These are phyloP conservation scores for Xylaria multiplex DNA, from an alignment of 2,329 filamentous ascomycete species.

Conservation along the genomic window DNA sequence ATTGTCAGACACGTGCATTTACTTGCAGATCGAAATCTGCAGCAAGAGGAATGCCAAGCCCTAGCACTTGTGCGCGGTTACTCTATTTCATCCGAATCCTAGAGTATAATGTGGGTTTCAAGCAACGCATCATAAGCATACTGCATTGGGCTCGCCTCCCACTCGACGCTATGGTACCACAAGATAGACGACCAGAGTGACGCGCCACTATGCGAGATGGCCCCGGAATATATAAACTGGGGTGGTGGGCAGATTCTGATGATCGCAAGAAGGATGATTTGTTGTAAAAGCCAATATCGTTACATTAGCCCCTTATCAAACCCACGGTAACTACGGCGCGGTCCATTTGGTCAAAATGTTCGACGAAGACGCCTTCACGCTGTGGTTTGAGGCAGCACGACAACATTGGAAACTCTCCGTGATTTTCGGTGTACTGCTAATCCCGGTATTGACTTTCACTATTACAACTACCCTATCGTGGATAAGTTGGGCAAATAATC, in stretches of 20 bases:
- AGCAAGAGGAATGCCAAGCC: background rate
- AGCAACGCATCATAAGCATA: slow-evolving; percentile 9
- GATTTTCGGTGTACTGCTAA: background rate
- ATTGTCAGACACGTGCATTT: background rate
- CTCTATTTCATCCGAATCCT: background rate
- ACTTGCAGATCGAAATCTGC: background rate
- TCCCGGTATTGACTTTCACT: slow-evolving; percentile 11
- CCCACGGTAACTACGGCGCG: background rate
- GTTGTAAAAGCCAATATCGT: background rate
- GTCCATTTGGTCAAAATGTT: background rate
- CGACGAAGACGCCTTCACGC: background rate
- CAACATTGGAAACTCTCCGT: slow-evolving; percentile 11
- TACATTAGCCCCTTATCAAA: background rate
- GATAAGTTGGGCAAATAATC: slow-evolving; percentile 6
- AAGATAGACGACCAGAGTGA: background rate
- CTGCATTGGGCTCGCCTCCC: background rate
- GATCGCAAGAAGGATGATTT: too few species aligned
- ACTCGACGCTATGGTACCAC: background rate
- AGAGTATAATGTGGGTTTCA: background rate
- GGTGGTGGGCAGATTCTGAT: background rate
- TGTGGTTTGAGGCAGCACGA: slow-evolving; percentile 4
- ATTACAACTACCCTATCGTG: slow-evolving; percentile 17
- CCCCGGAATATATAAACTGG: background rate
- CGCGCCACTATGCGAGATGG: background rate
- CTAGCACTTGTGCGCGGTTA: background rate